Conservation (phyloP, 768 basidiomycete genomes). For the Russula foetens region DNA sequence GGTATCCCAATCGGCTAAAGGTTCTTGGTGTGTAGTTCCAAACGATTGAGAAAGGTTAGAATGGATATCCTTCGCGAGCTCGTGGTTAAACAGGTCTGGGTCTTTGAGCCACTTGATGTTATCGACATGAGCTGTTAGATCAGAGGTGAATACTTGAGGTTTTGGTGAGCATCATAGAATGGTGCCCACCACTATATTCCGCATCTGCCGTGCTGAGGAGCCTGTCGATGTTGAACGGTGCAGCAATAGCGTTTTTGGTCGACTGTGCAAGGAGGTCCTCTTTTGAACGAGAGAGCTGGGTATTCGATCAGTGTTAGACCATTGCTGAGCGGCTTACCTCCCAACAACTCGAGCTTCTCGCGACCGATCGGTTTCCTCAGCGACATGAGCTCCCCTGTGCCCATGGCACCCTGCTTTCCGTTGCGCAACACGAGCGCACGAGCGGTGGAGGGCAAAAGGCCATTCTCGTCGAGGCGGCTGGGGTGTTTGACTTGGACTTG, state of each 20-base stretch:
- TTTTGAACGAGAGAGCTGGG: constrained; percentile 25
- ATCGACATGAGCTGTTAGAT: constrained; percentile 49
- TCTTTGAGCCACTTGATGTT: constrained; percentile 63
- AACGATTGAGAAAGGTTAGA: constrained; percentile 36
- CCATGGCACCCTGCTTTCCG: constrained; percentile 63
- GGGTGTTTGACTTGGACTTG: constrained; percentile 34
- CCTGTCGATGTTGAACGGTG: constrained; percentile 55
- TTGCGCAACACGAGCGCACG: constrained; percentile 68
- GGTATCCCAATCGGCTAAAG: constrained; percentile 3
- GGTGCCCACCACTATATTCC: constrained; percentile 53
- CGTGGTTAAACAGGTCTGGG: constrained; percentile 48
- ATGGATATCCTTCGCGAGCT: constrained; percentile 48
- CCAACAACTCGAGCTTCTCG: constrained; percentile 73
- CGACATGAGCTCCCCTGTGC: constrained; percentile 58
- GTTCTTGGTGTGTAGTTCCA: constrained; percentile 1
- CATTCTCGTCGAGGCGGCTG: constrained; percentile 40
- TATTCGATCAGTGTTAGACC: constrained; percentile 5
- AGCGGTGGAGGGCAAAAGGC: constrained; percentile 54
- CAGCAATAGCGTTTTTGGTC: constrained; percentile 45
- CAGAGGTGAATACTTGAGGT: not conserved
- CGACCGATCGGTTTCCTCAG: constrained; percentile 58
- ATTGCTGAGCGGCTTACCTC: constrained; percentile 39
- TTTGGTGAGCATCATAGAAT: not conserved
- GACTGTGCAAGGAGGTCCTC: constrained; percentile 60
- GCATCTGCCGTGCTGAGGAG: constrained; percentile 65